A percentile compares a stretch with the other conserved stretches of the same genome.
These are phyloP conservation scores for Phoma sp. DNA, from an alignment of 2,329 filamentous ascomycete species.

Conservation along the genomic window DNA sequence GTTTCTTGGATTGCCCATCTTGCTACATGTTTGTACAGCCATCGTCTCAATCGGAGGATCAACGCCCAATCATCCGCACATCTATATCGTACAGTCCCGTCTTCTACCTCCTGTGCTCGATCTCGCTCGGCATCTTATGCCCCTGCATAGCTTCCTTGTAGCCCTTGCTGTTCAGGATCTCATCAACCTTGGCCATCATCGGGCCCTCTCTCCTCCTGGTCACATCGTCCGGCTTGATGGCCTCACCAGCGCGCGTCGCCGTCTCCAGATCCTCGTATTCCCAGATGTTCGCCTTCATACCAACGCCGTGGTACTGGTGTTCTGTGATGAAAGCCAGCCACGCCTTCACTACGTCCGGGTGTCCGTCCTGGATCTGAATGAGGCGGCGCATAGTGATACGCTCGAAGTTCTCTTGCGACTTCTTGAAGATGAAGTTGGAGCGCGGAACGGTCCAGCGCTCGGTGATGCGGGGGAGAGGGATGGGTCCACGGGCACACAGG, in stretches of 20 bases:
- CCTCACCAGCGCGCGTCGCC: constrained; percentile 37
- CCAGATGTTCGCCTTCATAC: constrained; percentile 98
- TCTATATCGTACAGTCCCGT: constrained; percentile 10
- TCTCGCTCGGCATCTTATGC: constrained; percentile 22
- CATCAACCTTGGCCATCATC: constrained; percentile 44
- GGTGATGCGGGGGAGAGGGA: constrained; percentile 82
- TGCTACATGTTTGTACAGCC: constrained; percentile 16
- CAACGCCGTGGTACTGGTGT: constrained; percentile 92
- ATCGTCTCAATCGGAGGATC: not conserved
- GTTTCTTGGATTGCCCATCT: not conserved
- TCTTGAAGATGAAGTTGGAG: constrained; percentile 93
- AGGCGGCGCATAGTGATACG: constrained; percentile 82
- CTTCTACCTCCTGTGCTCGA: constrained; percentile 32
- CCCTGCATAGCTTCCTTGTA: constrained; percentile 44
- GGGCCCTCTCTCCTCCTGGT: constrained; percentile 38
- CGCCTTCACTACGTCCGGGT: constrained; percentile 84
- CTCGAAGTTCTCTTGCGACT: constrained; percentile 97
- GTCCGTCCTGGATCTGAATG: constrained; percentile 91
- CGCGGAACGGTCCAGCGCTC: constrained; percentile 95
- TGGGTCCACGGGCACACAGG: constrained; percentile 82
- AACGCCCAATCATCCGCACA: not conserved
- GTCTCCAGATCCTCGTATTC: constrained; percentile 73
- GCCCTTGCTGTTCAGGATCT: constrained; percentile 38
- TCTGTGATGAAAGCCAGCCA: constrained; percentile 94
- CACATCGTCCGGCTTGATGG: constrained; percentile 34